Base-by-base conservation (phyloP, 257 asterid genomes). In the Lycium barbarum region DNA sequence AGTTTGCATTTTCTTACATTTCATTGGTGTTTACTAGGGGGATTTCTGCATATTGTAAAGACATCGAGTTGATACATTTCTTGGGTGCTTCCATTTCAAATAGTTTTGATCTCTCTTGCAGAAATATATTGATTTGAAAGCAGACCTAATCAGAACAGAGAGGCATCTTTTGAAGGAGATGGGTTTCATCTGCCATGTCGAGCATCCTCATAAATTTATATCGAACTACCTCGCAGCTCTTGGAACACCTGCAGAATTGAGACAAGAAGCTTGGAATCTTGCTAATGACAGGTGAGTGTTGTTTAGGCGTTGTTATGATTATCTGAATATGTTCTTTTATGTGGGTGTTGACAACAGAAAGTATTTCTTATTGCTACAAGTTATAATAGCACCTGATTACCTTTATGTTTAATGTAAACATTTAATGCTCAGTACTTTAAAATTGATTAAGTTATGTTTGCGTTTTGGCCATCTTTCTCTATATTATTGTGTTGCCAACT, bases 221-320 rank as follows among this genome's bases (percentile, higher is more conserved):
- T 95, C 98, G 71, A 97, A 94, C 90, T 97, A 97, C 90, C 93
- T 95, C 85, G 97, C 95, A 6, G 88, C 95, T 5, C 91, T 97
- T 84, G 97, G 87, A 87, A 86, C 95, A 45, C 99, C 98, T 22
- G 78, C 88, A 11, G 95, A 94, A 90, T 91, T 97, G 85, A 92
- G 93, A 86, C 98, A 93, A 89, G 98, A 96, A 88, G 98, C 99
- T 84, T 96, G 99, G 98, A 96, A 95, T 90, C 99, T 96, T 87
- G 98, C 99, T 79, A 96, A 96, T 90, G 99, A 96, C 88, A 95
- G 99, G 99, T 91, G 49, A 53, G 49, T 13, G 33, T 53, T 70
- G 26, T 33, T 76, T 26, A 74, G 61, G 20, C 33, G 33, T 26
- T 76, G 61, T 53, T 51, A 53, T 51, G 49, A 14, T 53, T 78